Percentiles rank a stretch among this genome's conserved stretches.
phyloP scores from a whole-genome alignment of 768 basidiomycete species.

The Leccinellum albellum region DNA sequence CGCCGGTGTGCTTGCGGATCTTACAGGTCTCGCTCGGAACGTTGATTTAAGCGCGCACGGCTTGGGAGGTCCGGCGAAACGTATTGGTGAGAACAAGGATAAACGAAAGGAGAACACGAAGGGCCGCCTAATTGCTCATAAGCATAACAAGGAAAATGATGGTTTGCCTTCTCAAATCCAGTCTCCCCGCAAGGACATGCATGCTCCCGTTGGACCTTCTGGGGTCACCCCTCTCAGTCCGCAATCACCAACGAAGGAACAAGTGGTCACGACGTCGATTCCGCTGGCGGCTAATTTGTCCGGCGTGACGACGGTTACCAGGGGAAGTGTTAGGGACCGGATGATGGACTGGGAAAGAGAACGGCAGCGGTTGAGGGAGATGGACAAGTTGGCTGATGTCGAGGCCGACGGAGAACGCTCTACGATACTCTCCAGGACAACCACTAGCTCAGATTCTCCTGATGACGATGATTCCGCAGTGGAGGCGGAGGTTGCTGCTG shows the following conservation, averaged over 20 bases:
- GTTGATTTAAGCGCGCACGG: conserved; percentile 31
- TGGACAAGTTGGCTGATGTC: conserved; percentile 58
- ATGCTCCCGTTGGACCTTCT: conserved; percentile 1
- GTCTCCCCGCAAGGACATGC: conserved; percentile 5
- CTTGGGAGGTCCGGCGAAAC: conserved; percentile 17
- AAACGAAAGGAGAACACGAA: conserved; percentile 21
- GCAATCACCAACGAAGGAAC: conserved; percentile 17
- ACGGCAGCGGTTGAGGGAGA: conserved; percentile 64
- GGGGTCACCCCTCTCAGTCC: conserved; percentile 6
- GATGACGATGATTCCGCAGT: conserved; percentile 26
- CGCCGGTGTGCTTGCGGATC: conserved; percentile 36
- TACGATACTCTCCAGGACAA: conserved; percentile 17
- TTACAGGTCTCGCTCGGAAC: conserved; percentile 36
- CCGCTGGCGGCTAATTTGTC: conserved; percentile 18
- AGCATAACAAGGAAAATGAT: conserved; percentile 30
- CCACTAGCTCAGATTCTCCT: conserved; percentile 15
- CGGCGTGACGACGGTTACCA: conserved; percentile 15
- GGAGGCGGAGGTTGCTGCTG: conserved; percentile 27
- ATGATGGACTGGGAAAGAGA: conserved; percentile 78
- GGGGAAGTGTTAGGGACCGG: conserved; percentile 47
- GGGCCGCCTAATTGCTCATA: conserved; percentile 10
- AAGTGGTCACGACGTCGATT: conserved; percentile 3
- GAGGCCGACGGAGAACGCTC: conserved; percentile 38
- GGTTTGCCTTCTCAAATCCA: conserved; percentile 1
- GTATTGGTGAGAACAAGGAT: conserved; percentile 28